Conservation (phyloP, 2,329 filamentous ascomycete genomes). For the Aspergillus clavatus region DNA sequence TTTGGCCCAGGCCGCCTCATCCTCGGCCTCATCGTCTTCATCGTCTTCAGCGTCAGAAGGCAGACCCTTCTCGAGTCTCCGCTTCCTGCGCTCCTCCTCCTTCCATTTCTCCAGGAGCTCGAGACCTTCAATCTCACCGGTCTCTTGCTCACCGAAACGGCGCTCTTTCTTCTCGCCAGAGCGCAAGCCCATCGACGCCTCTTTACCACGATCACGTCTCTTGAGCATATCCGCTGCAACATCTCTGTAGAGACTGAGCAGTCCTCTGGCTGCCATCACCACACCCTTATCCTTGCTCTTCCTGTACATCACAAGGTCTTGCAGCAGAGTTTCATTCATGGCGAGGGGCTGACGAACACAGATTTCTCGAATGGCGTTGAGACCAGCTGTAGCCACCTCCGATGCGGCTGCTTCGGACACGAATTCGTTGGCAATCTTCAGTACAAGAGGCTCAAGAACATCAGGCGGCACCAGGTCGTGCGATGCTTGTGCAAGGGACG, state of each 20-base stretch:
- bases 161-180: slow-evolving; percentile 69
- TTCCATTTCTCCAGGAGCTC: slow-evolving; percentile 92
- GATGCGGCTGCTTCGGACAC: slow-evolving; percentile 89
- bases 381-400: slow-evolving; percentile 84
- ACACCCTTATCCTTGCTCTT: slow-evolving; percentile 98
- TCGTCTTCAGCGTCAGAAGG: slow-evolving; percentile 57
- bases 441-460: slow-evolving; percentile 79
- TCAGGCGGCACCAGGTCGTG: slow-evolving; percentile 91
- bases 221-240: slow-evolving; percentile 83
- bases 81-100: slow-evolving; percentile 75
- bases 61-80: slow-evolving; percentile 63
- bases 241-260: slow-evolving; percentile 86
- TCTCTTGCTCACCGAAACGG: slow-evolving; percentile 76
- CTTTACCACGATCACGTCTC: slow-evolving; percentile 86
- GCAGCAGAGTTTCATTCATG: slow-evolving; percentile 91
- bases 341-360: slow-evolving; percentile 90
- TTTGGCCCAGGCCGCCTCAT: slow-evolving; percentile 46
- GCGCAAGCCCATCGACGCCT: slow-evolving; percentile 76
- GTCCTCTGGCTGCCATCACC: slow-evolving; percentile 96
- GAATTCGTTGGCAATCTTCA: slow-evolving; percentile 98
- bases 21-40: slow-evolving; percentile 58
- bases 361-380: slow-evolving; percentile 93
- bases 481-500: slow-evolving; percentile 84
- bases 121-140: slow-evolving; percentile 81
- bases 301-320: slow-evolving; percentile 91